Conservation (phyloP, 2,329 filamentous ascomycete species). For the Penicillium sp. region DNA sequence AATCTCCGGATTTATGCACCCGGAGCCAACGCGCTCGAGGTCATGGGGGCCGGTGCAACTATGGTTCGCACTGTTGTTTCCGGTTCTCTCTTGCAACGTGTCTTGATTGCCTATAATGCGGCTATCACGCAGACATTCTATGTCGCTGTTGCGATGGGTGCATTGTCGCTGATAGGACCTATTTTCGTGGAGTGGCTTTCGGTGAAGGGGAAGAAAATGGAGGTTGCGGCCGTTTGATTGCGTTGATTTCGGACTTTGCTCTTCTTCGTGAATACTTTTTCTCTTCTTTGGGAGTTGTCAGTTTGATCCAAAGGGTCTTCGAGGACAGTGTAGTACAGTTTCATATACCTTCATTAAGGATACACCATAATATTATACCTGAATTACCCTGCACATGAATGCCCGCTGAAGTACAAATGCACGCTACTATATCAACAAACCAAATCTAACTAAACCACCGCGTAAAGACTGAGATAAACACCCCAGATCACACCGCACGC, state of each 20-base stretch:
- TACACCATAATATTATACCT: constrained; percentile 1
- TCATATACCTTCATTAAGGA: constrained; percentile 5
- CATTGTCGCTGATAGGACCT: constrained; percentile 31
- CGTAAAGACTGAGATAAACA: constrained; percentile 64
- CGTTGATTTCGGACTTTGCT: background rate
- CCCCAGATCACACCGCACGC: constrained; percentile 68
- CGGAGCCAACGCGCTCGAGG: constrained; percentile 20
- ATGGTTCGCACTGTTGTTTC: constrained; percentile 30
- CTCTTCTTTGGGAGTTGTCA: constrained; percentile 1
- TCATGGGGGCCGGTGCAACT: constrained; percentile 37
- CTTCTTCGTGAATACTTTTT: constrained; percentile 16
- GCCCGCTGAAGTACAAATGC: background rate
- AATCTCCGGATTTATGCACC: constrained; percentile 26
- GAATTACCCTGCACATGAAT: too few relatives aligned
- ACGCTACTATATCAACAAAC: too few relatives aligned
- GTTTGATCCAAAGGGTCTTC: constrained; percentile 1
- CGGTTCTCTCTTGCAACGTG: constrained; percentile 21
- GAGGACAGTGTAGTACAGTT: constrained; percentile 4
- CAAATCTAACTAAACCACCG: constrained; percentile 38
- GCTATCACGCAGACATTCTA: constrained; percentile 38
- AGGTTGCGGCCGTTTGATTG: constrained; percentile 10
- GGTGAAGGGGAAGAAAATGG: constrained; percentile 30
- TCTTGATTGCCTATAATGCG: constrained; percentile 35
- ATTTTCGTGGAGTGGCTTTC: constrained; percentile 39
- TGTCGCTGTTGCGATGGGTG: constrained; percentile 35